Evolutionary conservation across 768 basidiomycete genomes (phyloP), one percentile per base, ranked within the genome.

Genomic region (Kwoniella sp.): DNA sequence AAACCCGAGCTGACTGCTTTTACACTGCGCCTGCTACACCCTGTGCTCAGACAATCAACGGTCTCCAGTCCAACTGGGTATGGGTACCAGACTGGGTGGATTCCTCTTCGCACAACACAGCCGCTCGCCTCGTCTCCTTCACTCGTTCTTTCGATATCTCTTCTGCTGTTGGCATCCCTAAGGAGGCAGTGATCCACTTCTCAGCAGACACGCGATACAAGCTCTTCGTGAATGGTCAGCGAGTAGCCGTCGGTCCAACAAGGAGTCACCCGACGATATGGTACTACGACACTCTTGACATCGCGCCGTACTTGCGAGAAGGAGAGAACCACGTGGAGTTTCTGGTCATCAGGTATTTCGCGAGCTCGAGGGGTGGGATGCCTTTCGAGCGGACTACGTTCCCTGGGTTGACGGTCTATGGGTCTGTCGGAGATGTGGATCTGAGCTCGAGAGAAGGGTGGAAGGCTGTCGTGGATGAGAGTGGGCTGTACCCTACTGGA

Each of bases 121-220:
- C 64, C 22, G 64, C 57, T 31, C 30, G 64, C 1, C 29, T 65
- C 11, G 64, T 65, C 28, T 50, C 64, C 23, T 65, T 65, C 64
- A 65, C 50, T 1, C 64, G 64, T 25, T 26, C 56, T 3, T 17
- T 65, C 41, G 55, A 41, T 7, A 23, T 59, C 2, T 28, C 48
- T 1, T n/a, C 51, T 20, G 28, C 12, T 25, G n/a, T n/a, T n/a
- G n/a, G n/a, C 41, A 45, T 45, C 20, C 58, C 64, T 1, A 45
- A 50, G 2, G 38, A 50, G 22, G 64, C 64, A 4, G 12, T 55
- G 15, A 15, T 65, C 28, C 64, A 65, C 41, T 65, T 58, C 34
- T 59, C 64, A 1, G 71, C 71, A 12, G 71, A 72, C 45, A 72
- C 71, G 23, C 60, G 71, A 25, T 72, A 72, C 61, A 72, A 72